Conservation (phyloP, 768 basidiomycete genomes). For the Russula lepida region DNA sequence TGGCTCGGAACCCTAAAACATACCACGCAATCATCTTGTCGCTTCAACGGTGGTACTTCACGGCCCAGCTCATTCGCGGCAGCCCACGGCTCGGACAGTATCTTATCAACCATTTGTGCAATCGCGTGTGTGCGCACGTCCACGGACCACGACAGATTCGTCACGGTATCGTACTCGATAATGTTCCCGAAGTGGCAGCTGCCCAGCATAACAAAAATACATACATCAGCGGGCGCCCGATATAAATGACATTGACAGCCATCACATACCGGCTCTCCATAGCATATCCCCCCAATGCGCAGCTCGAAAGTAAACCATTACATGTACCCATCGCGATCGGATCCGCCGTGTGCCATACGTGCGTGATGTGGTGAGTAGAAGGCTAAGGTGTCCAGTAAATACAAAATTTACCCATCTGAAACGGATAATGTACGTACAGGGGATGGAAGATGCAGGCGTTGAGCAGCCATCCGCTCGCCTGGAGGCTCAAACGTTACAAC, state of each 20-base stretch:
- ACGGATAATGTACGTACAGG: conserved; percentile 46
- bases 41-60: conserved; percentile 48
- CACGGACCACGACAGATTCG: conserved; percentile 76
- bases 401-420: background rate
- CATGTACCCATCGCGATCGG: conserved; percentile 85
- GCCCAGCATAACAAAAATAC: background rate
- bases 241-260: background rate
- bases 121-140: conserved; percentile 79
- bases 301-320: conserved; percentile 66
- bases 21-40: conserved; percentile 61
- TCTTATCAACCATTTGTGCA: conserved; percentile 63
- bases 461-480: conserved; percentile 50
- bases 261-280: conserved; percentile 53
- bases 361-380: conserved; percentile 66
- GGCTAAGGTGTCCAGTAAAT: conserved; percentile 35
- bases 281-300: conserved; percentile 80
- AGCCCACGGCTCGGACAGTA: conserved; percentile 66
- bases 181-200: conserved; percentile 85
- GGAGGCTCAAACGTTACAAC: conserved; percentile 89
- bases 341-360: conserved; percentile 90
- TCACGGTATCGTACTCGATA: conserved; percentile 89
- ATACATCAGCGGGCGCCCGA: background rate
- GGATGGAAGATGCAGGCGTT: conserved; percentile 76
- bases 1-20: conserved; percentile 25
- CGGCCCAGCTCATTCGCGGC: conserved; percentile 49